Evolutionary conservation across 352 stramenopile genomes (phyloP).

Genomic region (Salisapilia sapeloensis): DNA sequence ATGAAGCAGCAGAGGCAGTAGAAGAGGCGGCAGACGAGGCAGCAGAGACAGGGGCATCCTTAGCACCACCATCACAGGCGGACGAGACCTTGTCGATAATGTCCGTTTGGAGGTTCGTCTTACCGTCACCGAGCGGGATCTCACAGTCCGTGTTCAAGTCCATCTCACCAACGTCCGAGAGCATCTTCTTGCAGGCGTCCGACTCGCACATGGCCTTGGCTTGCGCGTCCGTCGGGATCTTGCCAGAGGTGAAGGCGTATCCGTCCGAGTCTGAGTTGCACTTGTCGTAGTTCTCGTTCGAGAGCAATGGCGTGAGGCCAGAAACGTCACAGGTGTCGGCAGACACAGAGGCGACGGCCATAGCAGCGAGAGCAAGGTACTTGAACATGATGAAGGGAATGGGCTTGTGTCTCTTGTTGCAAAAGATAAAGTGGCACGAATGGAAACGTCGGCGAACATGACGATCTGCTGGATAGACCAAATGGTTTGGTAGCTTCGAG

Average conservation of each 20-base stretch:
- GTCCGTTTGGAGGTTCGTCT: constrained; percentile 9
- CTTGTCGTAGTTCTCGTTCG: constrained; percentile 3
- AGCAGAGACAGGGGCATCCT: no score
- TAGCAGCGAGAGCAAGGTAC: constrained; percentile 5
- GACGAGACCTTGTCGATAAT: constrained; percentile 13
- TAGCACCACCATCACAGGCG: no score
- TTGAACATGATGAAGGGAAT: no score
- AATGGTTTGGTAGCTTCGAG: no score
- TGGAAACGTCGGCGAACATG: no score
- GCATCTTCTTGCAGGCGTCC: constrained; percentile 11
- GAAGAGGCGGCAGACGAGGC: no score
- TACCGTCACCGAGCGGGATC: no score
- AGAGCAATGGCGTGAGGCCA: constrained; percentile 6
- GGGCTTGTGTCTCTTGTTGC: no score
- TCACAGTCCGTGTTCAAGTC: constrained; percentile 17
- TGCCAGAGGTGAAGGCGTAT: constrained; percentile 10
- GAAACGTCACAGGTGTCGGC: constrained; percentile 9
- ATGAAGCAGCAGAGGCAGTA: no score
- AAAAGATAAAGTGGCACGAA: no score
- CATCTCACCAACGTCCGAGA: constrained; percentile 7
- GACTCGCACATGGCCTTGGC: constrained; percentile 12
- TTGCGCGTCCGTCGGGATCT: constrained; percentile 5
- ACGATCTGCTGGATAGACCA: no score
- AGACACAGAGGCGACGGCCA: constrained; percentile 4
- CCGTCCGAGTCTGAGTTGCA: constrained; percentile 12